A percentile compares a stretch with the other conserved stretches of the same genome.
These are phyloP conservation scores for Pulveroboletus ravenelii DNA, from an alignment of 768 basidiomycete genomes.

Conservation along the genomic window DNA sequence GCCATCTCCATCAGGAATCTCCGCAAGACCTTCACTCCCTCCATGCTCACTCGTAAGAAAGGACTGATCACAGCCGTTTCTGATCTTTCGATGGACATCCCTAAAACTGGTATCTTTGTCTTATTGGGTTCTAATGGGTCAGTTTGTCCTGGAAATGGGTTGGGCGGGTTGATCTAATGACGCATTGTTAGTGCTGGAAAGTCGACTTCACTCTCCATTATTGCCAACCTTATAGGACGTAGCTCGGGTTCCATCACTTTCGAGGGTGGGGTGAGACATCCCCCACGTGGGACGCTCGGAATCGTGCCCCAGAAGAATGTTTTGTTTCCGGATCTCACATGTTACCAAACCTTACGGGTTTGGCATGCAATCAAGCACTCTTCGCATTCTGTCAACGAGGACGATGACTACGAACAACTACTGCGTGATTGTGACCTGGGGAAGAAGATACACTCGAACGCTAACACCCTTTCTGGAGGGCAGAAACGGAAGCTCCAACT, in stretches of 20 bases:
- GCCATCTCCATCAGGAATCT: conserved; percentile 63
- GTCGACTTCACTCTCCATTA: conserved; percentile 64
- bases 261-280: conserved; percentile 48
- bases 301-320: conserved; percentile 85
- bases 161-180: neutral
- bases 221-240: conserved; percentile 57
- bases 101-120: conserved; percentile 72
- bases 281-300: conserved; percentile 63
- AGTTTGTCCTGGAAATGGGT: conserved; percentile 1
- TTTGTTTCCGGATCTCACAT: conserved; percentile 70
- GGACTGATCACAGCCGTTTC: conserved; percentile 55
- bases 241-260: conserved; percentile 54
- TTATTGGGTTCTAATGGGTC: conserved; percentile 70
- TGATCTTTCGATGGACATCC: conserved; percentile 65
- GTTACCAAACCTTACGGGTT: conserved; percentile 65
- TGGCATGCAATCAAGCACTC: conserved; percentile 72
- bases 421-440: conserved; percentile 68
- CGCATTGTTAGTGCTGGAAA: conserved; percentile 59
- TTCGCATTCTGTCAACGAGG: conserved; percentile 31
- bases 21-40: conserved; percentile 52
- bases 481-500: conserved; percentile 81
- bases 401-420: conserved; percentile 61
- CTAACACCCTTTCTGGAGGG: conserved; percentile 66
- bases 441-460: conserved; percentile 63
- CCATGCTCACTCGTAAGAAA: conserved; percentile 44